These are phyloP conservation scores for Aspergillus proliferans DNA, from an alignment of 2,329 filamentous ascomycete genomes.

Conservation along the genomic window DNA sequence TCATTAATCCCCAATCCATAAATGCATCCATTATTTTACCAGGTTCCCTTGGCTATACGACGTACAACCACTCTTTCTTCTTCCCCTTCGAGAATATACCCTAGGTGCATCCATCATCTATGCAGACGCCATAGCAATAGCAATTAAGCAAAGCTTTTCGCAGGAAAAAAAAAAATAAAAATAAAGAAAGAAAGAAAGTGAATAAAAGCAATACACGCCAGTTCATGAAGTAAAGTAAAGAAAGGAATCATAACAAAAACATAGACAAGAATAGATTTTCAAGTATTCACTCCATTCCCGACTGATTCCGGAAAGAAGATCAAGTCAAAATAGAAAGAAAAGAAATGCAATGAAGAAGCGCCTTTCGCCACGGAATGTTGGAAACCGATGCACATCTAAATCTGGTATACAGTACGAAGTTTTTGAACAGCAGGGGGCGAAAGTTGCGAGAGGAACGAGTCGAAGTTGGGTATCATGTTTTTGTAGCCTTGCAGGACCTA, in stretches of 20 bases:
- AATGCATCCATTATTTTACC: too few relatives aligned
- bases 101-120: too few relatives aligned
- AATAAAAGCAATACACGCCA: slow-evolving; percentile 8
- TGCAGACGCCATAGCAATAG: too few relatives aligned
- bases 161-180: too few relatives aligned
- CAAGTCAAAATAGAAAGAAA: background rate
- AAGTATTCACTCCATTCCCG: too few relatives aligned
- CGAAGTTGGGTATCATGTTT: slow-evolving; percentile 43
- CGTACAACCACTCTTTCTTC: too few relatives aligned
- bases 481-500: slow-evolving; percentile 43
- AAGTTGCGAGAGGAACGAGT: slow-evolving; percentile 40
- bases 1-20: too few relatives aligned
- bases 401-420: slow-evolving; percentile 37
- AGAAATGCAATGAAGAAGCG: slow-evolving; percentile 1
- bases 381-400: slow-evolving; percentile 24
- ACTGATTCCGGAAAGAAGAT: slow-evolving; percentile 1
- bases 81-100: too few relatives aligned
- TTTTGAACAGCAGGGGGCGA: slow-evolving; percentile 34
- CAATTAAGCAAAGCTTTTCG: too few relatives aligned
- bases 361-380: slow-evolving; percentile 1
- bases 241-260: background rate
- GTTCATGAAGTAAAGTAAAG: background rate
- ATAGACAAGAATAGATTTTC: background rate
- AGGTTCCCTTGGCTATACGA: too few relatives aligned
- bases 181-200: background rate